Conservation (phyloP, 805 yeast species). For the Candida maris region DNA sequence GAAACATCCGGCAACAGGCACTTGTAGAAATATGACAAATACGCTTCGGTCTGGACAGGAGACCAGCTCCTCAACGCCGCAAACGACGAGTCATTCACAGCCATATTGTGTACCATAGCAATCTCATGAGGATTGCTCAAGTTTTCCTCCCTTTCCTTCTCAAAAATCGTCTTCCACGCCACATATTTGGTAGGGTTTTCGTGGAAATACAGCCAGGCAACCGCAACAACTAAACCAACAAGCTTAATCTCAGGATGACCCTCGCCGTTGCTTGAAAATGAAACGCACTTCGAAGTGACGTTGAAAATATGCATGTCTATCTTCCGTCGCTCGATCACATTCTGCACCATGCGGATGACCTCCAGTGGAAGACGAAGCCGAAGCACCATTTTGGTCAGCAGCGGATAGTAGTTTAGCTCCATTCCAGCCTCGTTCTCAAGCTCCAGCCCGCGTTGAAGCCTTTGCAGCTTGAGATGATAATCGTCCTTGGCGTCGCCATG, state of each 20-base stretch:
- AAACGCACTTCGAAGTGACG: neutral
- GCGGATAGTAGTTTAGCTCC: conserved; percentile 34
- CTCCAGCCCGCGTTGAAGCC: conserved; percentile 6
- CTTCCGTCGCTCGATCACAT: conserved; percentile 20
- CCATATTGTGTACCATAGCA: conserved; percentile 14
- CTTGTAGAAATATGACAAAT: conserved; percentile 48
- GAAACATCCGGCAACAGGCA: conserved; percentile 13
- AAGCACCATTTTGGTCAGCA: conserved; percentile 38
- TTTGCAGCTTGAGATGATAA: conserved; percentile 9
- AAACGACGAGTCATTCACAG: conserved; percentile 25
- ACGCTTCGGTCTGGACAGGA: conserved; percentile 41
- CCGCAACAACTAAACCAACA: conserved; percentile 30
- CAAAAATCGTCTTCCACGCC: conserved; percentile 28
- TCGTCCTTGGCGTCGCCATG: conserved; percentile 12
- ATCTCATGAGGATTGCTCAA: conserved; percentile 11
- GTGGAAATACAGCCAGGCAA: conserved; percentile 32
- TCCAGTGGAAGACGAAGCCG: conserved; percentile 50
- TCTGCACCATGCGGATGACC: conserved; percentile 36
- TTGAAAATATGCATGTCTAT: conserved; percentile 11
- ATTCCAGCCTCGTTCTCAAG: conserved; percentile 5
- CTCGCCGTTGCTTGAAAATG: conserved; percentile 4
- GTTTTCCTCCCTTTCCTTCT: conserved; percentile 1
- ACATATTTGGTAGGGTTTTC: conserved; percentile 17
- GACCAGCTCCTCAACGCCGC: conserved; percentile 45
- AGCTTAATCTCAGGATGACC: conserved; percentile 39